These are phyloP conservation scores for Phtheirospermum japonicum DNA, from an alignment of 257 asterid genomes.

Conservation along the genomic window DNA sequence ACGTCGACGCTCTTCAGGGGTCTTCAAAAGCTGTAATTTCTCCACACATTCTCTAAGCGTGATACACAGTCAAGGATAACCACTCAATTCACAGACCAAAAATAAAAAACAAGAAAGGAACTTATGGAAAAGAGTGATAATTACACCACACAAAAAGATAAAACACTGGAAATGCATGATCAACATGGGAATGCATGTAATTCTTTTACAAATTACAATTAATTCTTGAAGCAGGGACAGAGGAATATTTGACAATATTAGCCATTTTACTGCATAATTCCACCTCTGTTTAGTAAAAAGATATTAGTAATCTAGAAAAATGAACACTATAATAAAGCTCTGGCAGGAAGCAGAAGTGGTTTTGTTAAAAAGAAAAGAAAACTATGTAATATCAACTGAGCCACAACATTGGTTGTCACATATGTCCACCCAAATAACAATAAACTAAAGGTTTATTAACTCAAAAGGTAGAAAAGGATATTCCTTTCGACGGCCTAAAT, in stretches of 20 bases:
- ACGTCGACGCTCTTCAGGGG: slow-evolving; percentile 91
- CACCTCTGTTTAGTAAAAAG: slow-evolving; percentile 5
- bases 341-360: neutral
- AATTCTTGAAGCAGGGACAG: slow-evolving; percentile 3
- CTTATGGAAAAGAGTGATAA: slow-evolving; percentile 1
- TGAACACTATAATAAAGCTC: slow-evolving; percentile 15
- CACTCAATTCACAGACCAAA: neutral
- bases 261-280: slow-evolving; percentile 8
- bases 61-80: slow-evolving; percentile 59
- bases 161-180: neutral
- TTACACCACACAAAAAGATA: slow-evolving; percentile 11
- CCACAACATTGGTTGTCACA: slow-evolving; percentile 2
- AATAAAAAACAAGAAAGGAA: neutral
- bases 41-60: slow-evolving; percentile 99
- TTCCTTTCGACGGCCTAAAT: slow-evolving; percentile 92
- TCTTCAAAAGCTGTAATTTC: slow-evolving; percentile 83
- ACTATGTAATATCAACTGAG: neutral
- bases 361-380: neutral
- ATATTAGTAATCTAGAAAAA: slow-evolving; percentile 2
- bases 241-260: neutral
- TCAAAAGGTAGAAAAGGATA: slow-evolving; percentile 62
- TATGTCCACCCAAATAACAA: slow-evolving; percentile 2
- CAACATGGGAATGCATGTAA: no score
- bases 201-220: no score
- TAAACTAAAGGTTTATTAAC: slow-evolving; percentile 10